Percentiles rank a stretch among this genome's conserved stretches.
Evolutionary conservation across 805 yeast genomes (phyloP).

Genomic region (Candida tammaniensis): DNA sequence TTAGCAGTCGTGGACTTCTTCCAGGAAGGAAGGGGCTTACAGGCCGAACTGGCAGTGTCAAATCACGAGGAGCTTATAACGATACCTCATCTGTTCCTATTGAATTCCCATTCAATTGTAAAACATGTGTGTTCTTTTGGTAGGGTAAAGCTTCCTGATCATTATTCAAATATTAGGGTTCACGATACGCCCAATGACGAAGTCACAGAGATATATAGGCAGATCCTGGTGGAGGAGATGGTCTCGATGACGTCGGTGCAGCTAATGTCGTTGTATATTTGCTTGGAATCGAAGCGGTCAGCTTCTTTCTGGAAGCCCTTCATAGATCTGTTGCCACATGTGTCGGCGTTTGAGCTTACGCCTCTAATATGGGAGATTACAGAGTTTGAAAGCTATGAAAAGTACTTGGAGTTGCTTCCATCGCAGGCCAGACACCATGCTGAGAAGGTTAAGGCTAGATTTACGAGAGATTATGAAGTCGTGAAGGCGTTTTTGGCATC

Average conservation of each 20-base stretch:
- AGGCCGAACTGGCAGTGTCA: constrained; percentile 37
- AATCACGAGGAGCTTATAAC: constrained; percentile 46
- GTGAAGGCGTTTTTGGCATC: constrained; percentile 17
- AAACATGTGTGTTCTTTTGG: constrained; percentile 44
- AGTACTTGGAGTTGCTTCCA: constrained; percentile 44
- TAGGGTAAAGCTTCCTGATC: constrained; percentile 14
- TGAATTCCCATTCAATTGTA: constrained; percentile 55
- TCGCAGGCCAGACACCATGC: constrained; percentile 37
- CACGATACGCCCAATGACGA: constrained; percentile 18
- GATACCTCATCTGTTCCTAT: constrained; percentile 55
- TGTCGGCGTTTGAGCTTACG: constrained; percentile 48
- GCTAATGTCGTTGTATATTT: constrained; percentile 48
- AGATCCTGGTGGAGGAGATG: constrained; percentile 31
- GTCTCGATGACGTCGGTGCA: constrained; percentile 56
- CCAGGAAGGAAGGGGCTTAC: constrained; percentile 59
- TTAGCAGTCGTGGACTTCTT: constrained; percentile 4
- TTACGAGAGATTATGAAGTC: constrained; percentile 42
- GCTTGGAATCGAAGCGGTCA: constrained; percentile 41
- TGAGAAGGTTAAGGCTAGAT: constrained; percentile 39
- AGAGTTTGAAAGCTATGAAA: constrained; percentile 20
- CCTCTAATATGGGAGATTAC: constrained; percentile 64
- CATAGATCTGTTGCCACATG: constrained; percentile 58
- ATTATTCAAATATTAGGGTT: constrained; percentile 18
- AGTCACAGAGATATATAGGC: constrained; percentile 29
- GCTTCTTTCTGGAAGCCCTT: constrained; percentile 62